Evolutionary conservation across 2,329 filamentous ascomycete species (phyloP).

Genomic region (Zarea fungicola): DNA sequence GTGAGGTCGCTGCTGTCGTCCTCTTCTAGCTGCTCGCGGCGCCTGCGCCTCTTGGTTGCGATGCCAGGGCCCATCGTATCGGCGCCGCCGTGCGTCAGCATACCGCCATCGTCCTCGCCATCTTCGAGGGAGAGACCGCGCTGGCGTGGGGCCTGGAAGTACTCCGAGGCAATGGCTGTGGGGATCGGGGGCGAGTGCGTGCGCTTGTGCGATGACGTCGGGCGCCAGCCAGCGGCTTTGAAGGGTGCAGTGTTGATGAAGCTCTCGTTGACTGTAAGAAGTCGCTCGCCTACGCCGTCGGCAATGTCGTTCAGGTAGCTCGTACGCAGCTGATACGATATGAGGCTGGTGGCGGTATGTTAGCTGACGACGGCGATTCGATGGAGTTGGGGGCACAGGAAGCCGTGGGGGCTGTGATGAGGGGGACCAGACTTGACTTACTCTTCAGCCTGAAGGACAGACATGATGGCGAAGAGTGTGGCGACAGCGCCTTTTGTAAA

Average conservation of each 20-base stretch:
- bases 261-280: constrained; percentile 74
- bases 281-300: constrained; percentile 77
- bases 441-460: constrained; percentile 41
- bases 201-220: constrained; percentile 70
- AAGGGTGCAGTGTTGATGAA: constrained; percentile 77
- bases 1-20: constrained; percentile 81
- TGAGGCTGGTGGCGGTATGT: constrained; percentile 50
- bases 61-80: constrained; percentile 65
- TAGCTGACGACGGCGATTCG: not conserved
- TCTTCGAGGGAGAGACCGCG: constrained; percentile 61
- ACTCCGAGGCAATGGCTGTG: constrained; percentile 75
- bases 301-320: constrained; percentile 75
- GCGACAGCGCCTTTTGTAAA: not conserved
- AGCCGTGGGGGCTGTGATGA: not conserved
- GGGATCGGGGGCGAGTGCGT: constrained; percentile 84
- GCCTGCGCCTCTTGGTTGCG: constrained; percentile 59
- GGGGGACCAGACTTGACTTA: constrained; percentile 26
- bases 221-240: constrained; percentile 75
- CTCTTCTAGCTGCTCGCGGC: constrained; percentile 72
- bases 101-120: constrained; percentile 66
- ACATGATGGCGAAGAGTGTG: constrained; percentile 27
- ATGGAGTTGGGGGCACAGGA: not conserved
- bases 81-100: constrained; percentile 62
- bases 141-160: constrained; percentile 68
- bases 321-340: constrained; percentile 75